These are phyloP conservation scores for Pichia thaimueangensis DNA, from an alignment of 805 yeast species.

Conservation along the genomic window DNA sequence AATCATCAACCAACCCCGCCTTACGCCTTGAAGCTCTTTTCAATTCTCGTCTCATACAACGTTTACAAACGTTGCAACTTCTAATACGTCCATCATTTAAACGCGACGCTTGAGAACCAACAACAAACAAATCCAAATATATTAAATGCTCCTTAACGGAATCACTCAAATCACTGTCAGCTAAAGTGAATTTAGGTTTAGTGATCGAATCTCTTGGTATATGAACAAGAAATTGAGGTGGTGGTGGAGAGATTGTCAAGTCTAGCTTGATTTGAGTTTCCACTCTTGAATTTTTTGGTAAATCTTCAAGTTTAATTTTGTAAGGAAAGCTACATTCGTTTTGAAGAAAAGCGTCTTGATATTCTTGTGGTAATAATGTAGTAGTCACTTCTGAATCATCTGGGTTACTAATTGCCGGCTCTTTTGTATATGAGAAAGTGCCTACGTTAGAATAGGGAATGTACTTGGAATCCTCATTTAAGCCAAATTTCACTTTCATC, in stretches of 20 bases:
- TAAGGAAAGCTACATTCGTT: slow-evolving; percentile 35
- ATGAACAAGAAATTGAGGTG: slow-evolving; percentile 65
- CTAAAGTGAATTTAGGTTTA: slow-evolving; percentile 73
- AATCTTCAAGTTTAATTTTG: slow-evolving; percentile 46
- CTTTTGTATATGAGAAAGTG: slow-evolving; percentile 10
- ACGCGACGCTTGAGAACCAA: slow-evolving; percentile 27
- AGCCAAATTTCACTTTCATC: slow-evolving; percentile 48
- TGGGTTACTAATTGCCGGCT: slow-evolving; percentile 9
- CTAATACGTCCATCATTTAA: slow-evolving; percentile 16
- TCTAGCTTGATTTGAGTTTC: slow-evolving; percentile 89
- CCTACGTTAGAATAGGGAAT: slow-evolving; percentile 27
- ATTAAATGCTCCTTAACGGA: slow-evolving; percentile 49
- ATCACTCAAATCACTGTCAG: slow-evolving; percentile 39
- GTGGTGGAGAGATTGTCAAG: slow-evolving; percentile 66
- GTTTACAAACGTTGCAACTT: slow-evolving; percentile 71
- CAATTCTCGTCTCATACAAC: slow-evolving; percentile 89
- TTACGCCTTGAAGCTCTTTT: slow-evolving; percentile 92
- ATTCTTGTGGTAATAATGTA: slow-evolving; percentile 25
- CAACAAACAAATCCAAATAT: slow-evolving; percentile 73
- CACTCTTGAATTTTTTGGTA: slow-evolving; percentile 82
- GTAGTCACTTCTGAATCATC: slow-evolving; percentile 24
- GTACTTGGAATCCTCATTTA: slow-evolving; percentile 14
- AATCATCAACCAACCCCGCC: slow-evolving; percentile 66
- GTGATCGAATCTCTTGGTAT: slow-evolving; percentile 84
- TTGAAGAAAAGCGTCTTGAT: slow-evolving; percentile 17